Base-by-base conservation (phyloP, 495 filamentous ascomycete genomes). In the Elaphomyces granulatus region DNA sequence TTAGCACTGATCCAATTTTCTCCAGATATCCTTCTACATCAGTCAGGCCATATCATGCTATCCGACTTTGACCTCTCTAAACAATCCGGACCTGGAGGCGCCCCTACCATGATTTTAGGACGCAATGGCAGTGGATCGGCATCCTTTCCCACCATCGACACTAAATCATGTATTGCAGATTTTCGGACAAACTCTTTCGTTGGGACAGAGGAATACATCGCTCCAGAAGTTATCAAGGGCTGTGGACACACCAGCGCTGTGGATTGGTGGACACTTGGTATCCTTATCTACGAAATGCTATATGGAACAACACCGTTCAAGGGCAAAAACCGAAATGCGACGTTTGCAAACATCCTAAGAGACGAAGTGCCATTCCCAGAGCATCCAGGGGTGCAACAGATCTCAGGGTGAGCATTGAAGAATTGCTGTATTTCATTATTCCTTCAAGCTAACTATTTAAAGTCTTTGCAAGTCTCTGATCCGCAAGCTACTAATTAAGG, bases 111-210 rank as follows among this genome's bases (percentile, higher is more conserved):
- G 88, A 94, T 98, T 45, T 74, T 94, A 31, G 83, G 80, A 31
- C 82, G 86, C 49, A 81, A 74, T 38, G 87, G 87, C 34, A 77
- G 81, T 2, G 87, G 82, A 32, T 72, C 79, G 4, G 82, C 75
- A 35, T 83, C 83, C 26, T 65, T 94, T 34, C 90, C 90, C 12
- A 88, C 87, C 10, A 94, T 98, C 54, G 90, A 98, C 56, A 98
- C 90, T 20, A 94, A 94, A 57, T 93, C 88, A 3, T 98, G 90
- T 52, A 98, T 98, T 45, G 86, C 85, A 43, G 88, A 98, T 63
- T 98, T 98, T 70, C 76, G 90, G 18, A 98, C 90, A 10, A 98
- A 98, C 53, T 94, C 87, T 2, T 98, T 98, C 55, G 90, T 98
- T 12, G 90, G 90, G 15, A 98, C 90, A 2, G 90, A 98, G 53